phyloP scores from a whole-genome alignment of 75 land plant species.

The Pinus albicaulis region DNA sequence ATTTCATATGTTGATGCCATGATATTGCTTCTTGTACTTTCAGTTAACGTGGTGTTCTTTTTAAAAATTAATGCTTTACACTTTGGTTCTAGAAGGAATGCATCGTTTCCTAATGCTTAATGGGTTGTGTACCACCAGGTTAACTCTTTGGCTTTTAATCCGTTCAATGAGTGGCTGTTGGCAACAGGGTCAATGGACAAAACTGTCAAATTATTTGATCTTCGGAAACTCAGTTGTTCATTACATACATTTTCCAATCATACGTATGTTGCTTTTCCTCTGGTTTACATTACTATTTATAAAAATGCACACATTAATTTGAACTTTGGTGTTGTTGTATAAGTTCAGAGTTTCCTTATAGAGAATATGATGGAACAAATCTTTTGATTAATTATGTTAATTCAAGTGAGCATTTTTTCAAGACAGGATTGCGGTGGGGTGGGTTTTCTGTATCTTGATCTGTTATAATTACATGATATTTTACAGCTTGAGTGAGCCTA shows the following conservation, averaged over 20 bases:
- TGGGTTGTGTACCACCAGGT: constrained; percentile 49
- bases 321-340: too few species aligned
- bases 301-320: too few species aligned
- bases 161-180: constrained; percentile 86
- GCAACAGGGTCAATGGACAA: constrained; percentile 92
- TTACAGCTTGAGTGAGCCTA: too few species aligned
- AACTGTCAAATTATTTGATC: constrained; percentile 75
- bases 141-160: constrained; percentile 84
- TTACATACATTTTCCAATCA: constrained; percentile 80
- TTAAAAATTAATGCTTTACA: neutral
- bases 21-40: neutral
- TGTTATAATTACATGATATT: too few species aligned
- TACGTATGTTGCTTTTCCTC: constrained; percentile 36
- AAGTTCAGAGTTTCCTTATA: too few species aligned
- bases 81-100: neutral
- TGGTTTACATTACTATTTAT: neutral
- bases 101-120: neutral
- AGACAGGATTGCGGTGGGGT: neutral
- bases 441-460: neutral
- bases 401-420: neutral
- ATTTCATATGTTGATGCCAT: neutral
- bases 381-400: neutral
- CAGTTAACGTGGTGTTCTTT: neutral
- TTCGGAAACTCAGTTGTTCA: constrained; percentile 54
- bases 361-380: too few species aligned